phyloP scores from a whole-genome alignment of 2,329 filamentous ascomycete genomes.

The Beauveria brongniartii region DNA sequence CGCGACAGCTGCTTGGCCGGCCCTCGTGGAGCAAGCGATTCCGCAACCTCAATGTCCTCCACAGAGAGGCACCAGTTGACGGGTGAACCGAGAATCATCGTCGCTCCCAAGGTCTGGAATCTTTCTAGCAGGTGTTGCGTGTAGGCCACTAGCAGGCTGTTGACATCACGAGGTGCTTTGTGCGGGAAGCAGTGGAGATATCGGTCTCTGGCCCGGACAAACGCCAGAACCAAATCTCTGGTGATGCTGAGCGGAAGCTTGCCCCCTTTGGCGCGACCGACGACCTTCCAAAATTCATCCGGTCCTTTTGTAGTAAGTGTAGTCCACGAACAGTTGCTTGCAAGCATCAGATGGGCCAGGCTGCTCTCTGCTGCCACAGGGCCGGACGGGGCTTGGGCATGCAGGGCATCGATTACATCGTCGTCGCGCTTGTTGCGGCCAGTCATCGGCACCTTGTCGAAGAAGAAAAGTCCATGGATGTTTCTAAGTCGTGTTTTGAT shows the following conservation, averaged over 20 bases:
- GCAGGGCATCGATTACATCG: background rate
- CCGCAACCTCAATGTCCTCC: background rate
- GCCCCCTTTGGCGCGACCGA: background rate
- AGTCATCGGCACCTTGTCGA: background rate
- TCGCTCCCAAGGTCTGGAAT: background rate
- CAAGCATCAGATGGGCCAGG: background rate
- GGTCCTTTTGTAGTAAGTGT: background rate
- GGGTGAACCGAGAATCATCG: background rate
- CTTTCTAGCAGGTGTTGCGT: constrained; percentile 10
- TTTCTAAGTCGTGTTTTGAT: background rate
- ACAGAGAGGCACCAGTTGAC: background rate
- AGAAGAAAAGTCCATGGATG: background rate
- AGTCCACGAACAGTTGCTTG: background rate
- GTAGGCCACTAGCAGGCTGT: constrained; percentile 3
- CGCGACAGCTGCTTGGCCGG: constrained; percentile 4
- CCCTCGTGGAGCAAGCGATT: background rate
- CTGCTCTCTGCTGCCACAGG: background rate
- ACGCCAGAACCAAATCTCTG: constrained; percentile 1
- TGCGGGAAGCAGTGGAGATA: constrained; percentile 10
- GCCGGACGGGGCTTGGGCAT: background rate
- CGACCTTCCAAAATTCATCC: background rate
- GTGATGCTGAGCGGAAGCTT: background rate
- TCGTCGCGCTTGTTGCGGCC: background rate
- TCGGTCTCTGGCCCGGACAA: constrained; percentile 14
- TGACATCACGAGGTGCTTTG: background rate